Percentiles rank a stretch among this genome's conserved stretches.
phyloP scores from a whole-genome alignment of 257 asterid genomes.

The Cruciata laevipes region DNA sequence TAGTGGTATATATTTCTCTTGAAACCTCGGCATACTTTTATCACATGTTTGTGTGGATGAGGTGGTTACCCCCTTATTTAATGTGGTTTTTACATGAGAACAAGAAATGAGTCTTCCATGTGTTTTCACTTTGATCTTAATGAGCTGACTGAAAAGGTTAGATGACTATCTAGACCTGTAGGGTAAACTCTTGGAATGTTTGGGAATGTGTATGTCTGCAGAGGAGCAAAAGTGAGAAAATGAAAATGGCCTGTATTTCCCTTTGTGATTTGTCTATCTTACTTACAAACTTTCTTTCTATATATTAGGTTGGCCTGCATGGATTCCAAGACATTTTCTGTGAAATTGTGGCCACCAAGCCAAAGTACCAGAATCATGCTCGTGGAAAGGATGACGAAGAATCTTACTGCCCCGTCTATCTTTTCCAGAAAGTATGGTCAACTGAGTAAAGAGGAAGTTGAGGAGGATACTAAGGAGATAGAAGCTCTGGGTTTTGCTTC shows the following conservation, averaged over 20 bases:
- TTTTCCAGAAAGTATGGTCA: slow-evolving; percentile 78
- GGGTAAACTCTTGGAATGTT: background rate
- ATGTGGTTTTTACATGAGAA: background rate
- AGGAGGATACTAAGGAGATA: slow-evolving; percentile 63
- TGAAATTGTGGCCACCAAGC: slow-evolving; percentile 87
- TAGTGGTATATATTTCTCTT: background rate
- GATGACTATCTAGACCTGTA: background rate
- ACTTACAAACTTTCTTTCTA: background rate
- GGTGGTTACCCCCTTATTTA: background rate
- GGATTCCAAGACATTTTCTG: slow-evolving; percentile 44
- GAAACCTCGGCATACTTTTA: background rate
- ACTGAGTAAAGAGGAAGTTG: slow-evolving; percentile 69
- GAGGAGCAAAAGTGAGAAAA: background rate
- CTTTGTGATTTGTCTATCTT: background rate
- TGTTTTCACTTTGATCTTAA: background rate
- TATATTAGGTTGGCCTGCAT: slow-evolving; percentile 22
- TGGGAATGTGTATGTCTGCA: background rate
- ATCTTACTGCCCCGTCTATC: slow-evolving; percentile 69
- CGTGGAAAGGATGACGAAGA: slow-evolving; percentile 68
- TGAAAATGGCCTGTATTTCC: background rate
- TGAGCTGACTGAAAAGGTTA: background rate
- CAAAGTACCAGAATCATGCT: slow-evolving; percentile 61
- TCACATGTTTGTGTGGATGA: background rate
- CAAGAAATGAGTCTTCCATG: background rate
- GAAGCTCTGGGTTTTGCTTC: slow-evolving; percentile 59